Base-by-base conservation (phyloP, 768 basidiomycete species). In the Cyclocybe aegerita region DNA sequence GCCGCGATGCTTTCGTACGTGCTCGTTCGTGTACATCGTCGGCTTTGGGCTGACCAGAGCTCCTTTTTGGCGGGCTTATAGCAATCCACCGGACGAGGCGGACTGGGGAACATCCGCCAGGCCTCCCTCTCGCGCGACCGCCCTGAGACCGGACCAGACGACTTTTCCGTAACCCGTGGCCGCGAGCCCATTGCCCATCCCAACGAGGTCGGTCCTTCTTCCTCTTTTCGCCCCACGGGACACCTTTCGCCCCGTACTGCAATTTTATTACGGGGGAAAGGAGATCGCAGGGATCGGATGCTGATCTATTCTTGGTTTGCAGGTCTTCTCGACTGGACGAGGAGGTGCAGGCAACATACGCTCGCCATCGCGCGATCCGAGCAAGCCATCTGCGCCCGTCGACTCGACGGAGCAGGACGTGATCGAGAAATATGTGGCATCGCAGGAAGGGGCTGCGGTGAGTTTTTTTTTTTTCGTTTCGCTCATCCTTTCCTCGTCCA, bases 271-370 rank as follows among this genome's bases (percentile, higher is more conserved):
- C n/a, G n/a, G n/a, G n/a, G n/a, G n/a, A n/a, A n/a, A n/a, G n/a
- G n/a, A n/a, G 32, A 12, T n/a, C 14, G 9, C 2, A 1, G 33
- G 11, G 14, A 12, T 33, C 33, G 44, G 23, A 23, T 9, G 32
- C 14, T 36, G 8, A 46, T 45, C 37, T 15, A 59, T 32, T 80
- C 77, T 50, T 4, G 68, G 57, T 43, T 9, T 38, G 12, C 9
- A 81, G 70, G 50, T 76, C 12, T 73, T 70, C 55, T 83, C 81
- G 14, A 78, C 78, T 38, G 93, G 93, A 9, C 82, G 91, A 44
- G 92, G 93, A 23, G 93, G 93, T 11, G 79, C 79, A 7, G 93
- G 92, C 7, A 95, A 95, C 75, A 83, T 94, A 44, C 83, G 88
- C 49, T 87, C 90, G 1, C 85, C 84, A 0, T 90, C 89, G 16